Evolutionary conservation across 306 rosid species (phyloP).

Genomic region (Corylus avellana): DNA sequence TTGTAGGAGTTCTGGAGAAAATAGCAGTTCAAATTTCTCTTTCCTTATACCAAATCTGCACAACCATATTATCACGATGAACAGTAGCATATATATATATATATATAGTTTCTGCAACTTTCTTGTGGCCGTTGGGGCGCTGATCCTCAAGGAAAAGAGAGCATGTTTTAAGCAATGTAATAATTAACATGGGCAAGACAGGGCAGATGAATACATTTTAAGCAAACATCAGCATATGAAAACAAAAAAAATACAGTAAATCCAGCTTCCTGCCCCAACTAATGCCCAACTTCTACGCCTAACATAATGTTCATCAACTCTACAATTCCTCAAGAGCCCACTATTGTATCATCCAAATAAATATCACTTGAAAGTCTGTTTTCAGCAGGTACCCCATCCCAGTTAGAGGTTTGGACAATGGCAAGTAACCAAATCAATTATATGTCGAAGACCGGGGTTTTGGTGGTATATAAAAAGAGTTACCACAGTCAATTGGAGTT

Average conservation of each 20-base stretch:
- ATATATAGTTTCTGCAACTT: background rate
- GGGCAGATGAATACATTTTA: conserved; percentile 11
- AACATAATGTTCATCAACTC: conserved; percentile 9
- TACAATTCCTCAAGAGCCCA: background rate
- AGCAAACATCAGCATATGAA: background rate
- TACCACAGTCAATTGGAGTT: conserved; percentile 75
- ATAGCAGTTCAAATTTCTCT: background rate
- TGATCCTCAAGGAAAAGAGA: background rate
- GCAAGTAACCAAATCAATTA: conserved; percentile 49
- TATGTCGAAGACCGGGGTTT: conserved; percentile 64
- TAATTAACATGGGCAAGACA: background rate
- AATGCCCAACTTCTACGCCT: conserved; percentile 5
- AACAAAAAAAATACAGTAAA: background rate
- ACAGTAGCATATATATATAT: background rate
- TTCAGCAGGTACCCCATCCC: background rate
- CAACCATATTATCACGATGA: background rate
- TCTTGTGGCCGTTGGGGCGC: background rate
- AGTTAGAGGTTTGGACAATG: background rate
- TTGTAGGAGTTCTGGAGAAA: no score
- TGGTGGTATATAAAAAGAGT: conserved; percentile 76
- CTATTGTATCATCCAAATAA: background rate
- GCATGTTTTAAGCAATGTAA: background rate
- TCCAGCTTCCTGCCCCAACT: background rate
- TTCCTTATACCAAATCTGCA: background rate
- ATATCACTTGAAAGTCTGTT: background rate